Evolutionary conservation across 2,329 filamentous ascomycete species (phyloP).

Genomic region (Zymoseptoria passerinii): DNA sequence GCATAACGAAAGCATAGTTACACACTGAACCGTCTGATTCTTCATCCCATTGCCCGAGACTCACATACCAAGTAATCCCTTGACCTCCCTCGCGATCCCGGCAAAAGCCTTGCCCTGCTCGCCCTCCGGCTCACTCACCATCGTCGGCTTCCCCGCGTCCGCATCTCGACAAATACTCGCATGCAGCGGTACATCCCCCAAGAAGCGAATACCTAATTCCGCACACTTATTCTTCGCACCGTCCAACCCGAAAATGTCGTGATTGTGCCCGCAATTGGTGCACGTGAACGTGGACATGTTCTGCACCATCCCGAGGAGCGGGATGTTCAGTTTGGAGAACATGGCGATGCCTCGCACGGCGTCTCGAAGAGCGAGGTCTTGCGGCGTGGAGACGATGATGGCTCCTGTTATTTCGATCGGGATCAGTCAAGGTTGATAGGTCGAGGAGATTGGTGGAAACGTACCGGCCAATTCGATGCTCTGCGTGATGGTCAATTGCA

Average conservation of each 20-base stretch:
- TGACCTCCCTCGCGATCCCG: conserved; percentile 18
- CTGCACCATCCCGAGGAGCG: conserved; percentile 78
- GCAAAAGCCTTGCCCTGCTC: conserved; percentile 64
- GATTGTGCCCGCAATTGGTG: conserved; percentile 44
- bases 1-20: too few relatives aligned
- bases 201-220: conserved; percentile 65
- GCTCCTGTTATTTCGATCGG: conserved; percentile 49
- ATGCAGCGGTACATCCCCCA: conserved; percentile 85
- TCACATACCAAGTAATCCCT: background rate
- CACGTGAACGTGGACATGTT: conserved; percentile 86
- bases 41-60: too few relatives aligned
- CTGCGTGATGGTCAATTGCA: conserved; percentile 93
- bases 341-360: conserved; percentile 87
- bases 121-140: conserved; percentile 75
- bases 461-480: conserved; percentile 79
- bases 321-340: conserved; percentile 77
- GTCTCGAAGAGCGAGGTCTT: conserved; percentile 85
- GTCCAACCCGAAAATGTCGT: conserved; percentile 32
- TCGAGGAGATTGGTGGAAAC: too few relatives aligned
- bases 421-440: too few relatives aligned
- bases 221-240: conserved; percentile 60
- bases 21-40: too few relatives aligned
- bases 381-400: conserved; percentile 85
- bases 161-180: conserved; percentile 79
- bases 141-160: conserved; percentile 78